phyloP scores from a whole-genome alignment of 441 rosid species.

The Rhodomyrtus psidioides region DNA sequence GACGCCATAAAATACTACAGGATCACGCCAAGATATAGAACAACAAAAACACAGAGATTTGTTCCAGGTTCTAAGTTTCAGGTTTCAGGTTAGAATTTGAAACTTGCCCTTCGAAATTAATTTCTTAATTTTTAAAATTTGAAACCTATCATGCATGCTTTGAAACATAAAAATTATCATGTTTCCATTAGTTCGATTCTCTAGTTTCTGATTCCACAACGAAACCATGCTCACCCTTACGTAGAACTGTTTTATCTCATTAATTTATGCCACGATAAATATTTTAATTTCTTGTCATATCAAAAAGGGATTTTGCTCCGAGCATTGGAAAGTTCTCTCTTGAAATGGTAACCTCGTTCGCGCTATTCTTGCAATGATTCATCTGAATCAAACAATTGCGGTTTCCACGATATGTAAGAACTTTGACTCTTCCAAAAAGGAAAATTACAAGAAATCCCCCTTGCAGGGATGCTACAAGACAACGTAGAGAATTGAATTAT shows the following conservation, averaged over 20 bases:
- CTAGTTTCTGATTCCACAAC: too few species aligned
- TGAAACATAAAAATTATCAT: too few species aligned
- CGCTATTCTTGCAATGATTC: not conserved
- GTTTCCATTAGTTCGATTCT: too few species aligned
- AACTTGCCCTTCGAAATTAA: too few species aligned
- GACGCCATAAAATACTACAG: too few species aligned
- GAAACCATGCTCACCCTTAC: too few species aligned
- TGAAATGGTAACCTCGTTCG: not conserved
- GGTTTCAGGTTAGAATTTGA: too few species aligned
- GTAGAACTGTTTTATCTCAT: not conserved
- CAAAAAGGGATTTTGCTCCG: not conserved
- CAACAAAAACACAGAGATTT: too few species aligned
- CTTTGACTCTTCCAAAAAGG: not conserved
- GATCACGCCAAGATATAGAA: too few species aligned
- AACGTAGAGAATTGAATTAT: not conserved
- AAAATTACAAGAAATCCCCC: not conserved
- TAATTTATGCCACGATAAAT: fast-evolving
- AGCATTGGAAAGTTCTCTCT: not conserved
- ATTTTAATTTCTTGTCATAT: not conserved
- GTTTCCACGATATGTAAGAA: not conserved
- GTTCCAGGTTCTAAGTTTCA: too few species aligned
- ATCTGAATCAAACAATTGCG: not conserved
- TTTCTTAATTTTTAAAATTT: too few species aligned
- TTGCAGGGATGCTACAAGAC: not conserved
- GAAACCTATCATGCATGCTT: too few species aligned